Conservation (phyloP, 495 filamentous ascomycete genomes). For the Podospora bellae-mahoneyi region DNA sequence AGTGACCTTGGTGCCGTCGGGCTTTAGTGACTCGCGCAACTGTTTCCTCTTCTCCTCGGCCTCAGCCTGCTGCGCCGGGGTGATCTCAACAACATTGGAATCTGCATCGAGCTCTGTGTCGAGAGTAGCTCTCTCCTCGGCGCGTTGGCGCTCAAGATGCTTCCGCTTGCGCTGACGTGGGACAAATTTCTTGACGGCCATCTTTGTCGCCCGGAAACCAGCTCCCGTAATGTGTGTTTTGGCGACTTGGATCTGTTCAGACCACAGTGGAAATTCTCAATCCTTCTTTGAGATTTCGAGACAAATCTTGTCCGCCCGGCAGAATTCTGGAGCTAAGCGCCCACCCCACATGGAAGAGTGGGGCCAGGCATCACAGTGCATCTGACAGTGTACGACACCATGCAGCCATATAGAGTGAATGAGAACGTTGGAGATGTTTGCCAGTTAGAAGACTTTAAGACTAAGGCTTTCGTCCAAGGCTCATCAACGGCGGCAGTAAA, state of each 20-base stretch:
- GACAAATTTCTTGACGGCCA: slow-evolving; percentile 65
- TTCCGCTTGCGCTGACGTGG: slow-evolving; percentile 80
- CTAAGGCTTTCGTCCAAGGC: neutral
- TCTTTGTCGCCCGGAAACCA: slow-evolving; percentile 9
- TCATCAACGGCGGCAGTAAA: neutral
- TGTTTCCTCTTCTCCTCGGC: slow-evolving; percentile 62
- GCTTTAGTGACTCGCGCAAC: slow-evolving; percentile 58
- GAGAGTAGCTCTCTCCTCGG: slow-evolving; percentile 39
- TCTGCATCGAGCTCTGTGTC: slow-evolving; percentile 46
- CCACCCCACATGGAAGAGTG: slow-evolving; percentile 5
- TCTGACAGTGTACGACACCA: slow-evolving; percentile 10
- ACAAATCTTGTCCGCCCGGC: slow-evolving; percentile 49
- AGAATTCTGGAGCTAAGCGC: slow-evolving; percentile 36
- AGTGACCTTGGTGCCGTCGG: slow-evolving; percentile 73
- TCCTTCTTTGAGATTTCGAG: slow-evolving; percentile 11
- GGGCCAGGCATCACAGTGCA: slow-evolving; percentile 7
- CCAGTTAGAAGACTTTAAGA: neutral
- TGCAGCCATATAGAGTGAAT: neutral
- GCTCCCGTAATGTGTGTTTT: slow-evolving; percentile 2
- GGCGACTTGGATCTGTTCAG: neutral
- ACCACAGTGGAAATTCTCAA: neutral
- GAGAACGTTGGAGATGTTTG: neutral
- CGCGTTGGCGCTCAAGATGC: slow-evolving; percentile 52
- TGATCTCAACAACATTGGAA: slow-evolving; percentile 68
- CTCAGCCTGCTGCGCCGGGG: slow-evolving; percentile 62